Percentiles rank a stretch among this genome's conserved stretches.
These are phyloP conservation scores for Tulasnella sp. DNA, from an alignment of 768 basidiomycete genomes.

Conservation along the genomic window DNA sequence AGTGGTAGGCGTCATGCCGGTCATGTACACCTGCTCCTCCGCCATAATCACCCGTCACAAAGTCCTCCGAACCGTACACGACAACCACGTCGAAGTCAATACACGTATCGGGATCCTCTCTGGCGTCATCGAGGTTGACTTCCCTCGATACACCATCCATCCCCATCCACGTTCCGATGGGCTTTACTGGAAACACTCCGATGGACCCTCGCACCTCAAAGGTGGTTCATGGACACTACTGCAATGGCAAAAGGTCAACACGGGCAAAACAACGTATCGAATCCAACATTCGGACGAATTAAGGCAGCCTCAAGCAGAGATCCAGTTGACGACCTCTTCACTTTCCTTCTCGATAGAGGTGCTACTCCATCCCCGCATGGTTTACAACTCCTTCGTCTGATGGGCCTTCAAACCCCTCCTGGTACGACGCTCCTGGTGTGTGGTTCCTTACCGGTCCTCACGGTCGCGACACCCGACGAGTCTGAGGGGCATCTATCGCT, in stretches of 20 bases:
- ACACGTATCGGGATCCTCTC: slow-evolving; percentile 5
- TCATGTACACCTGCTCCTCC: slow-evolving; percentile 6
- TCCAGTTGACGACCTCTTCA: slow-evolving; percentile 9
- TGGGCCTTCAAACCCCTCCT: slow-evolving; percentile 9
- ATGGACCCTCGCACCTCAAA: background rate
- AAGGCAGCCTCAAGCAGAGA: slow-evolving; percentile 6
- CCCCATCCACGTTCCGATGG: background rate
- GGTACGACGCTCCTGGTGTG: background rate
- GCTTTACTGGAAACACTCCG: background rate
- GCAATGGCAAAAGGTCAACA: slow-evolving; percentile 3
- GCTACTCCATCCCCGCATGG: slow-evolving; percentile 4
- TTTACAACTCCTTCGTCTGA: slow-evolving; percentile 5
- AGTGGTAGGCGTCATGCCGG: slow-evolving; percentile 7
- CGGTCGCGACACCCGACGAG: slow-evolving; percentile 2
- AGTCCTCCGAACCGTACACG: slow-evolving; percentile 1
- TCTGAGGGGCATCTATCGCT: slow-evolving; percentile 4
- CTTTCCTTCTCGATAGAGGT: slow-evolving; percentile 10
- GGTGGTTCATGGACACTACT: slow-evolving; percentile 6
- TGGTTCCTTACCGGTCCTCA: background rate
- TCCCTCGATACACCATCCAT: slow-evolving; percentile 6
- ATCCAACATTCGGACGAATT: slow-evolving; percentile 8
- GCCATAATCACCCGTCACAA: slow-evolving; percentile 1
- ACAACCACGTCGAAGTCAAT: background rate
- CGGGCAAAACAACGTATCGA: slow-evolving; percentile 1
- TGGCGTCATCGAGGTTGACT: slow-evolving; percentile 3